Base-by-base conservation (phyloP, 768 basidiomycete genomes). In the Krasilnikovozyma curviuscula region DNA sequence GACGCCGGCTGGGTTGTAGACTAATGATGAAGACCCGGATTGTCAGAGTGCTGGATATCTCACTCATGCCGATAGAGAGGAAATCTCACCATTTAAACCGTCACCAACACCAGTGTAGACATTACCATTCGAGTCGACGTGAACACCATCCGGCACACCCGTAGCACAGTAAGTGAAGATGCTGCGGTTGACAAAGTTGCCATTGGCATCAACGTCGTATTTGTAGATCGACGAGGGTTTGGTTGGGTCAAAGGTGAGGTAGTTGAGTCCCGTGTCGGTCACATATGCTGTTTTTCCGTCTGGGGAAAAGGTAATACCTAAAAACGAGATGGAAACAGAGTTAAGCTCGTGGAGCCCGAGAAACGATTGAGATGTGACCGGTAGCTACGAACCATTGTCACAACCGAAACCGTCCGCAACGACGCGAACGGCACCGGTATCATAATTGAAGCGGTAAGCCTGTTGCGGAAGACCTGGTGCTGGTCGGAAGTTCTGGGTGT, bases 401-500 rank as follows among this genome's bases (percentile, higher is more conserved):
- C 72, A 72, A 49, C 72, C 70, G 57, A 84, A 79, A n/a, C 75
- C 78, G 53, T 80, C 78, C 2, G 83, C 81, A 3, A 83, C 78
- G 7, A 78, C 77, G 3, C 73, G 72, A 6, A 84, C 72, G 27
- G 71, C 63, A 4, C 78, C 71, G 1, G 76, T 78, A 2, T 68
- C 66, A 8, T 78, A 74, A 57, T 82, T 75, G 56, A 82, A 75
- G 12, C 78, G 71, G 60, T 88, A 86, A 14, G 83, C 79, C 56
- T 83, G 81, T 40, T 71, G 76, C 3, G 79, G 81, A 43, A 82
- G 58, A 38, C 74, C 68, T 7, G 78, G 80, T 5, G 65, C 54
- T 0, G 78, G 74, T 41, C 81, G 74, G 69, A 83, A 83, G 40
- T 69, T 66, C 49, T 75, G 73, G 29, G 78, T 46, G 56, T 69